These are phyloP conservation scores for Monilinia fructicola DNA, from an alignment of 2,329 filamentous ascomycete genomes.

Conservation along the genomic window DNA sequence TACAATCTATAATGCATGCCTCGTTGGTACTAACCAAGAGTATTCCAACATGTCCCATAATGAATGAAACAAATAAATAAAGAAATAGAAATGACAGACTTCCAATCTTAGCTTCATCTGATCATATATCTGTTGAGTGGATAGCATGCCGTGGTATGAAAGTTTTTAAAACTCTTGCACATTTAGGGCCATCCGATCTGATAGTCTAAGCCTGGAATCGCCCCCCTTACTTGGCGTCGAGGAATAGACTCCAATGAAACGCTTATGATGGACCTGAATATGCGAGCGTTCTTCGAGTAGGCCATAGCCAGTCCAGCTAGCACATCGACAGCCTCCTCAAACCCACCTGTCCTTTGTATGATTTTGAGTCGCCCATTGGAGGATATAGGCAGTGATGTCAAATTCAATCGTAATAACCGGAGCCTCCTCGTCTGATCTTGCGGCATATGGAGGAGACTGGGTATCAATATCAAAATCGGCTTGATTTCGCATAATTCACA, in stretches of 20 bases:
- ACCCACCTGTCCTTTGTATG: background rate
- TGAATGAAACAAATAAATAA: background rate
- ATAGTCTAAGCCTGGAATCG: background rate
- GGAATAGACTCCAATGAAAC: background rate
- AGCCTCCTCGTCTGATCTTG: background rate
- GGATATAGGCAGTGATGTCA: background rate
- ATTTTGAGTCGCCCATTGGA: background rate
- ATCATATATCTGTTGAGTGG: background rate
- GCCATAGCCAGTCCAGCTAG: background rate
- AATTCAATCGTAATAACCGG: background rate
- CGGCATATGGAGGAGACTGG: background rate
- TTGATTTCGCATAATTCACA: background rate
- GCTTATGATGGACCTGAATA: background rate
- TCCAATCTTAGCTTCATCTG: background rate
- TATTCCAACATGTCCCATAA: background rate
- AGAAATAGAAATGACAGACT: background rate
- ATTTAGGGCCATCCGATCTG: background rate
- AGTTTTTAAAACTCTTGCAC: background rate
- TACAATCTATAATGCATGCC: background rate
- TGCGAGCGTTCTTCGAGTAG: background rate
- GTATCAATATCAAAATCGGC: background rate
- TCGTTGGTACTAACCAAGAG: slow-evolving; percentile 13
- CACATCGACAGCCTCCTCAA: background rate
- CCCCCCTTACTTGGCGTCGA: background rate
- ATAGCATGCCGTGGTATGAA: background rate